Percentiles rank a stretch among this genome's conserved stretches.
Evolutionary conservation across 1,284 basidiomycete species (phyloP).

Genomic region (Pisolithus thermaeus): DNA sequence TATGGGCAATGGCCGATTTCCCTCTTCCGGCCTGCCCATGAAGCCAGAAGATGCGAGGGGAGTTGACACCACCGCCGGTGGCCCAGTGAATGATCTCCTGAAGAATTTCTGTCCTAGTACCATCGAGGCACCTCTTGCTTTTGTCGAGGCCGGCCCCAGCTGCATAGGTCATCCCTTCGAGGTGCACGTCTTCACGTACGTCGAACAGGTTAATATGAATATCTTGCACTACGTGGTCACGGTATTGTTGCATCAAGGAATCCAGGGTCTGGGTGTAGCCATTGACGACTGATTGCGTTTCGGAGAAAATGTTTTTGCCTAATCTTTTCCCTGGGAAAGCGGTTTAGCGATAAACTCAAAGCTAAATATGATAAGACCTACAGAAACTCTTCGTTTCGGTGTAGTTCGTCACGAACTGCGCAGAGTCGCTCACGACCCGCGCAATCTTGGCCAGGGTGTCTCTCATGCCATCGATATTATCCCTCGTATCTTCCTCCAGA

Average conservation of each 20-base stretch:
- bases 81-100: conserved; percentile 9
- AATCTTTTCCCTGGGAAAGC: no score
- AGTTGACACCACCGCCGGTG: background rate
- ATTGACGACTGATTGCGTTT: no score
- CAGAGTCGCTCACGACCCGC: background rate
- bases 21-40: conserved; percentile 14
- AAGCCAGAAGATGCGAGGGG: conserved; percentile 11
- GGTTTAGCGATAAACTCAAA: background rate
- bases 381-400: conserved; percentile 2
- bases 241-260: no score
- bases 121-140: conserved; percentile 6
- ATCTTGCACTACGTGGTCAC: no score
- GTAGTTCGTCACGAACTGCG: conserved; percentile 4
- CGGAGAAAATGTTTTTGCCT: no score
- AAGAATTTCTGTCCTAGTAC: conserved; percentile 10
- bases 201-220: no score
- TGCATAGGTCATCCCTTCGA: conserved; percentile 1
- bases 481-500: background rate
- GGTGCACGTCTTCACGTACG: background rate
- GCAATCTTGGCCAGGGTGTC: background rate
- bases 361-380: background rate
- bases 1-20: conserved; percentile 17
- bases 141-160: background rate
- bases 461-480: background rate
- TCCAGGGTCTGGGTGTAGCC: no score